These are phyloP conservation scores for Lodderomyces margitis DNA, from an alignment of 1,139 yeast genomes.

Conservation along the genomic window DNA sequence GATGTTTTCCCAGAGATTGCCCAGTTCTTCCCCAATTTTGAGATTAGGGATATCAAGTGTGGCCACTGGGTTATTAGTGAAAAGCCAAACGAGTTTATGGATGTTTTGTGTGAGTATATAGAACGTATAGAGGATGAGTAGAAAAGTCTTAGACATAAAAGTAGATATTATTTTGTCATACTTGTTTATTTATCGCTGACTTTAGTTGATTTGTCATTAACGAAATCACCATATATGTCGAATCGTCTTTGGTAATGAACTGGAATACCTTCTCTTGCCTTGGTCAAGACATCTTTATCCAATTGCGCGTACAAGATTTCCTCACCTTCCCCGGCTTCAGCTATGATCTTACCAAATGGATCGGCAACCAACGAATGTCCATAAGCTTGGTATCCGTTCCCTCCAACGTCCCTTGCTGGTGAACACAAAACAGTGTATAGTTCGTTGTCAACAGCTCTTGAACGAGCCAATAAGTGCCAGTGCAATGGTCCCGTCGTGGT, in stretches of 20 bases:
- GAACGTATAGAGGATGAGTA: conserved; percentile 51
- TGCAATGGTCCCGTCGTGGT: conserved; percentile 94
- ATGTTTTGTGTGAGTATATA: conserved; percentile 55
- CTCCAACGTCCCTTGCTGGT: conserved; percentile 76
- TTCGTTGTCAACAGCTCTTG: conserved; percentile 90
- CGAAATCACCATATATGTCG: conserved; percentile 77
- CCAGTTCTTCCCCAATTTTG: conserved; percentile 74
- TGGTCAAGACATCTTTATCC: conserved; percentile 59
- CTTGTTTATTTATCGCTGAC: conserved; percentile 30
- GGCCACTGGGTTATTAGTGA: conserved; percentile 94
- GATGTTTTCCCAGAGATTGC: conserved; percentile 78
- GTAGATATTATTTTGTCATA: not conserved
- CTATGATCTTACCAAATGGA: conserved; percentile 77
- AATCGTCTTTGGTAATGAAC: conserved; percentile 73
- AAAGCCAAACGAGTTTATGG: conserved; percentile 68
- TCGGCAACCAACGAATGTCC: conserved; percentile 89
- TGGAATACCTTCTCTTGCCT: conserved; percentile 73
- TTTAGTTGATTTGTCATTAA: conserved; percentile 40
- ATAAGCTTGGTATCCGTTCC: conserved; percentile 78
- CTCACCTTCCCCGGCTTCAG: conserved; percentile 85
- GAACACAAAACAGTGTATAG: conserved; percentile 77
- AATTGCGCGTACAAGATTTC: conserved; percentile 78
- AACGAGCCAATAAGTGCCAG: conserved; percentile 84
- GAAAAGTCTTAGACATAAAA: conserved; percentile 6
- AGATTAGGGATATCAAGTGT: conserved; percentile 67